Base-by-base conservation (phyloP, 1,284 basidiomycete species). In the Ganoderma boninense region DNA sequence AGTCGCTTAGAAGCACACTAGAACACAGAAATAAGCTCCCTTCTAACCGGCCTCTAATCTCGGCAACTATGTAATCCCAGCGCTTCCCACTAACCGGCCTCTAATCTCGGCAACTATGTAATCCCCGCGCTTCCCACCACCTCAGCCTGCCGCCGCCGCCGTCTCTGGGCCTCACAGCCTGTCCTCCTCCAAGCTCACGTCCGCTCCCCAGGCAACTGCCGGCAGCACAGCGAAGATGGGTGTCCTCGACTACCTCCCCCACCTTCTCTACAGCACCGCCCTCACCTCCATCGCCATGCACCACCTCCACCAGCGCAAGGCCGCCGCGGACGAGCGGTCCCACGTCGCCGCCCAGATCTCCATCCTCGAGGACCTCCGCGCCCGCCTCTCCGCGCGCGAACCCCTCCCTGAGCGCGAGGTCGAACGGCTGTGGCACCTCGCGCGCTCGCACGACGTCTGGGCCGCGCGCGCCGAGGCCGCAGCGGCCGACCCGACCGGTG, bases 261-360 rank as follows among this genome's bases (percentile, higher is more conserved):
- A 90, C 68, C 79, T 90, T 44, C 71, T 90, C 73, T 89, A 87
- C 77, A 86, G 88, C 49, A 82, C 89, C 61, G 88, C 89, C 32
- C 82, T 91, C 69, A 89, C 86, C 62, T 90, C 91, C 23, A 77
- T 91, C 66, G 87, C 89, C 56, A 87, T 91, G 68, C 90, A 92
- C 79, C 81, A 90, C 44, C 83, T 91, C 56, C 83, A 82, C 76
- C 84, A 87, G 67, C 84, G 87, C 69, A 86, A 83, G 61, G 76
- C 76, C 2, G 83, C 83, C 61, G 85, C 83, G 66, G 86, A 87
- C 59, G 86, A 89, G 72, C 84, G 84, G 64, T 82, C 84, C 23
- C 85, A 85, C 52, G 78, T 85, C 59, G 77, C 84, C 67, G 89
- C 90, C 16, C 88, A 87, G 71, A 82, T 87, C 64, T 87, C 89